Base-by-base conservation (phyloP, 352 stramenopile species). In the Globisporangium paroecandrum region DNA sequence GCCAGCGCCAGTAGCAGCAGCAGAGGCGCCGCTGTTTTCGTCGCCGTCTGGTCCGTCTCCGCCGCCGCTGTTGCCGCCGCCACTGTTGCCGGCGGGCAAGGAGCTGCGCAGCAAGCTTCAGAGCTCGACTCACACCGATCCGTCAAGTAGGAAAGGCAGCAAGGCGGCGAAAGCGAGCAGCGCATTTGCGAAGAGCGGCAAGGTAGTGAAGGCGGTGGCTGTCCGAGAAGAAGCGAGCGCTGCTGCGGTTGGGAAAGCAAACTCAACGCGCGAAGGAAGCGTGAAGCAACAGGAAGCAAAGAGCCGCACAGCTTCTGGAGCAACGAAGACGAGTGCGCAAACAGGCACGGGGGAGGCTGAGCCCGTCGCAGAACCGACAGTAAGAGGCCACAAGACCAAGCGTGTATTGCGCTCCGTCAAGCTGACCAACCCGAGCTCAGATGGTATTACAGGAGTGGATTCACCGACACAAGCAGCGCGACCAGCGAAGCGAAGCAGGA, bases 381-480 rank as follows among this genome's bases (percentile, higher is more conserved):
- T 25, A 8, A 27, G 10, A n/a, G 18, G 27, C 18, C 55, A n/a
- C 1, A 60, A 60, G 29, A 41, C 18, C 8, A 43, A 60, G 55
- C 55, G 55, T 4, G 32, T 60, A 20, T 15, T 20, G 36, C 55
- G 8, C 22, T 27, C 55, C 24, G 27, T 41, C 29, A 34, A 43
- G 29, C 18, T 20, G n/a, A 6, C 15, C 47, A 27, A 55, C 9
- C 38, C 47, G 18, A 66, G 27, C 34, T 24, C 62, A 60, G 24
- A n/a, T 8, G 46, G 18, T 3, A 53, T 59, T 29, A 18, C n/a
- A n/a, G 15, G 29, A 43, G 53, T 22, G 20, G 59, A 20, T 22
- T n/a, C 80, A 6, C 71, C 78, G 1, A 81, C 78, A 5, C 85
- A 82, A 24, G 68, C 65, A 22, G 53, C 46, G 6, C 70, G 72